Evolutionary conservation across 164 flowering plant species (phyloP).

Genomic region (Chimonanthus praecox): DNA sequence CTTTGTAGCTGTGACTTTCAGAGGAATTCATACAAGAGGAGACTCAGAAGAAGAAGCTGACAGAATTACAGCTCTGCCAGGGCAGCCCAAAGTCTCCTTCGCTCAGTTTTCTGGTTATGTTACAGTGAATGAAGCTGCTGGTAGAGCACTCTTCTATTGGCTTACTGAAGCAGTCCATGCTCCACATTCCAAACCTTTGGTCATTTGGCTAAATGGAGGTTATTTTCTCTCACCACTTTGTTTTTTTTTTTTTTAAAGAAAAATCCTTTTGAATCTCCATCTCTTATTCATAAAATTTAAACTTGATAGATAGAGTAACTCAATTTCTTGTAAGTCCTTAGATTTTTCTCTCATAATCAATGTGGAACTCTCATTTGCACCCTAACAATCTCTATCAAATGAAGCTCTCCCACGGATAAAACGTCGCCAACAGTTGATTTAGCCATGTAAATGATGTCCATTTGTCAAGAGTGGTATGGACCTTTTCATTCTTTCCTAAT

Average conservation of each 20-base stretch:
- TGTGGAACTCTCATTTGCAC: too few species aligned
- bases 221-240: slow-evolving; percentile 1
- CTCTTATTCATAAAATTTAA: background rate
- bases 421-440: too few species aligned
- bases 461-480: too few species aligned
- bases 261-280: background rate
- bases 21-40: slow-evolving; percentile 4
- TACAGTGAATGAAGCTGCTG: slow-evolving; percentile 4
- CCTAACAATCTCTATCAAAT: too few species aligned
- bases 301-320: too few species aligned
- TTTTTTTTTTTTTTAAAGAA: background rate
- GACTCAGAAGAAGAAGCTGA: slow-evolving; percentile 15
- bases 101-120: slow-evolving; percentile 18
- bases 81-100: slow-evolving; percentile 18
- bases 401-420: too few species aligned
- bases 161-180: slow-evolving; percentile 2
- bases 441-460: too few species aligned
- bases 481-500: too few species aligned
- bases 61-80: slow-evolving; percentile 15
- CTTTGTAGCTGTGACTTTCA: slow-evolving; percentile 9
- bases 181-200: slow-evolving; percentile 1
- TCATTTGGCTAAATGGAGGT: slow-evolving; percentile 8
- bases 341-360: too few species aligned
- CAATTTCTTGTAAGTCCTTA: too few species aligned
- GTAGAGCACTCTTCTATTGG: slow-evolving; percentile 7